phyloP scores from a whole-genome alignment of 352 stramenopile genomes.

The Globisporangium spiculum region DNA sequence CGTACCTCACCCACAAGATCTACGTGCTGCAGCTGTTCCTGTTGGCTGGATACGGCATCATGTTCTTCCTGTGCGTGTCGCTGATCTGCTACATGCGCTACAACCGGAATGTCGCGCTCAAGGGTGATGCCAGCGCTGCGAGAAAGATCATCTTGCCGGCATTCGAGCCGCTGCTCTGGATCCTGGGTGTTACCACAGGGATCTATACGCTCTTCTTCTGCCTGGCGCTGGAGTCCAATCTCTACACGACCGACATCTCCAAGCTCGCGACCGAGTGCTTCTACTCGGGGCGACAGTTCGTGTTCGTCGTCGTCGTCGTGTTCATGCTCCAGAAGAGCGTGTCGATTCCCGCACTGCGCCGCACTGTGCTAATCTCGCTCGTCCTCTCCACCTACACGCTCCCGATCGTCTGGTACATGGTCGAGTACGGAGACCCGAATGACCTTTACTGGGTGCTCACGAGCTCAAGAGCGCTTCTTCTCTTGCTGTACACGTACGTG shows the following conservation, averaged over 20 bases:
- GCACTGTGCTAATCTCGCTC: slow-evolving; percentile 35
- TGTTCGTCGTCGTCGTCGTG: slow-evolving; percentile 46
- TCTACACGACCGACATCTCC: slow-evolving; percentile 33
- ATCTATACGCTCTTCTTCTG: slow-evolving; percentile 32
- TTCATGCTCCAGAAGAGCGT: slow-evolving; percentile 68
- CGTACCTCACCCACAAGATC: slow-evolving; percentile 12
- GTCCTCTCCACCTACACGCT: slow-evolving; percentile 44
- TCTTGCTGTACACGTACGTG: slow-evolving; percentile 30
- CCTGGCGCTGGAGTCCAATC: slow-evolving; percentile 26
- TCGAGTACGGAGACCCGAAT: neutral
- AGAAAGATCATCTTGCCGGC: slow-evolving; percentile 64
- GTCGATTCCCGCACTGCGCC: slow-evolving; percentile 43
- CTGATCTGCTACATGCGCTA: slow-evolving; percentile 27
- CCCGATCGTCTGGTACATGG: slow-evolving; percentile 15
- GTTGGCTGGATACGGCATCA: slow-evolving; percentile 13
- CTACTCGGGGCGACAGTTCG: slow-evolving; percentile 50
- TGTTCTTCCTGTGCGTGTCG: slow-evolving; percentile 16
- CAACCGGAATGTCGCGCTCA: slow-evolving; percentile 29
- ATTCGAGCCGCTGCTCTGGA: slow-evolving; percentile 67
- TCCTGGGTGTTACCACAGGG: slow-evolving; percentile 29
- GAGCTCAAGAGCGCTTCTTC: slow-evolving; percentile 20
- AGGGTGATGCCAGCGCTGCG: slow-evolving; percentile 27
- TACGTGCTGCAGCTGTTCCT: slow-evolving; percentile 13
- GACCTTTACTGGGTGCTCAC: slow-evolving; percentile 16
- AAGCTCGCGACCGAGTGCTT: slow-evolving; percentile 31